Conservation (phyloP, 2,329 filamentous ascomycete genomes). For the Seiridium unicorne region DNA sequence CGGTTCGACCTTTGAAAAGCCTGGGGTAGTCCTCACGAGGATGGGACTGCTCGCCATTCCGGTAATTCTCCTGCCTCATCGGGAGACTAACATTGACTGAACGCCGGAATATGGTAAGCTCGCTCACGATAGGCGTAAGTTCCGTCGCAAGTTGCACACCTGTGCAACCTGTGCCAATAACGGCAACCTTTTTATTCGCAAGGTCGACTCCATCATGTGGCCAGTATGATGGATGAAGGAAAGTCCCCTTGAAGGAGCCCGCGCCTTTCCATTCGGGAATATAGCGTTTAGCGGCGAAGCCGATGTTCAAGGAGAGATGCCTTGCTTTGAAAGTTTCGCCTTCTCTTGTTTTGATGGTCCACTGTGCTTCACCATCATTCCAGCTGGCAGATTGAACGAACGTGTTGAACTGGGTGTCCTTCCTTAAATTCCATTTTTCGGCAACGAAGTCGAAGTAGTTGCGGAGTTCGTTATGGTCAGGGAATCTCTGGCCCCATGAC, state of each 20-base stretch:
- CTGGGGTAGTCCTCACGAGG: constrained; percentile 45
- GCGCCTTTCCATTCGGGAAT: constrained; percentile 42
- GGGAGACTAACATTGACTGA: constrained; percentile 64
- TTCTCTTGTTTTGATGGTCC: constrained; percentile 41
- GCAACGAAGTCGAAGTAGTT: constrained; percentile 47
- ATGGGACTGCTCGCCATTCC: constrained; percentile 40
- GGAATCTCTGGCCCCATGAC: constrained; percentile 40
- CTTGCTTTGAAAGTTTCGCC: constrained; percentile 35
- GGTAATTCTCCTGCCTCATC: constrained; percentile 45
- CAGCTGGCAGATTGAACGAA: constrained; percentile 39
- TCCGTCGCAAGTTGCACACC: constrained; percentile 63
- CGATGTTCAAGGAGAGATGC: constrained; percentile 44
- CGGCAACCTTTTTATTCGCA: constrained; percentile 54
- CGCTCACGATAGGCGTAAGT: constrained; percentile 46
- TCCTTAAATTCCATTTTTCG: constrained; percentile 38
- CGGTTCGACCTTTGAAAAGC: constrained; percentile 50
- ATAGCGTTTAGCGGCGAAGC: constrained; percentile 46
- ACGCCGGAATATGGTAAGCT: constrained; percentile 60
- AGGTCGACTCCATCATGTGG: constrained; percentile 53
- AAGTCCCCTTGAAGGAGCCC: constrained; percentile 54
- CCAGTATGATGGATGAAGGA: constrained; percentile 60
- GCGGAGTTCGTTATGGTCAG: constrained; percentile 36
- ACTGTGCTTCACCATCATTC: constrained; percentile 31
- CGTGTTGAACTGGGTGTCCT: constrained; percentile 42
- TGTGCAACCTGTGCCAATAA: constrained; percentile 63